Evolutionary conservation across 345 rosid genomes (phyloP).

Genomic region (Populus pruinosa): DNA sequence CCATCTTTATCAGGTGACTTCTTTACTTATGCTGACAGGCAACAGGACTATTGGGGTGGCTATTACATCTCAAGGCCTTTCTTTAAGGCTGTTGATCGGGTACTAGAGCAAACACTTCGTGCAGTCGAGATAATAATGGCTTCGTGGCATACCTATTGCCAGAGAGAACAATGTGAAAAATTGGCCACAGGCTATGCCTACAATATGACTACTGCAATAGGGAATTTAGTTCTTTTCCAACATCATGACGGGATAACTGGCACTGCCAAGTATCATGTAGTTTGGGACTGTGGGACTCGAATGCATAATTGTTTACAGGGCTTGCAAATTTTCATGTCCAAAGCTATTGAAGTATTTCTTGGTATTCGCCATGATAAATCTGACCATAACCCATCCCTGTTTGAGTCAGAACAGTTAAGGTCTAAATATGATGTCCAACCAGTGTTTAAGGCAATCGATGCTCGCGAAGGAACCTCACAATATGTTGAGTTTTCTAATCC

Average conservation of each 20-base stretch:
- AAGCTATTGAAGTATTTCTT: constrained; percentile 81
- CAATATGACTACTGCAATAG: constrained; percentile 90
- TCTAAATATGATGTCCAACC: constrained; percentile 82
- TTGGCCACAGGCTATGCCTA: constrained; percentile 63
- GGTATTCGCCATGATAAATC: constrained; percentile 78
- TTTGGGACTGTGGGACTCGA: constrained; percentile 78
- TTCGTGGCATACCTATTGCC: constrained; percentile 79
- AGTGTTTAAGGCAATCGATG: constrained; percentile 59
- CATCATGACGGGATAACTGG: constrained; percentile 99
- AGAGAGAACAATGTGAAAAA: constrained; percentile 78
- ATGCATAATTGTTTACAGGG: constrained; percentile 90
- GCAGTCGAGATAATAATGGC: constrained; percentile 87
- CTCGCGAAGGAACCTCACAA: constrained; percentile 70
- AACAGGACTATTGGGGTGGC: constrained; percentile 98
- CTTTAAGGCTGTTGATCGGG: constrained; percentile 97
- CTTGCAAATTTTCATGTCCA: constrained; percentile 92
- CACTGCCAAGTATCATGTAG: constrained; percentile 92
- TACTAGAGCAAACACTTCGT: constrained; percentile 83
- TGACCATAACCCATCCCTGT: constrained; percentile 66
- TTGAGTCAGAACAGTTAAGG: constrained; percentile 77
- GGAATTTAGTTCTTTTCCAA: constrained; percentile 96
- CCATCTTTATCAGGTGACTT: constrained; percentile 97
- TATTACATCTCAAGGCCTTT: constrained; percentile 98
- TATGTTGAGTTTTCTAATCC: constrained; percentile 82
- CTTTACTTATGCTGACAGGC: constrained; percentile 90